phyloP scores from a whole-genome alignment of 345 rosid genomes.

The Acer campestre region DNA sequence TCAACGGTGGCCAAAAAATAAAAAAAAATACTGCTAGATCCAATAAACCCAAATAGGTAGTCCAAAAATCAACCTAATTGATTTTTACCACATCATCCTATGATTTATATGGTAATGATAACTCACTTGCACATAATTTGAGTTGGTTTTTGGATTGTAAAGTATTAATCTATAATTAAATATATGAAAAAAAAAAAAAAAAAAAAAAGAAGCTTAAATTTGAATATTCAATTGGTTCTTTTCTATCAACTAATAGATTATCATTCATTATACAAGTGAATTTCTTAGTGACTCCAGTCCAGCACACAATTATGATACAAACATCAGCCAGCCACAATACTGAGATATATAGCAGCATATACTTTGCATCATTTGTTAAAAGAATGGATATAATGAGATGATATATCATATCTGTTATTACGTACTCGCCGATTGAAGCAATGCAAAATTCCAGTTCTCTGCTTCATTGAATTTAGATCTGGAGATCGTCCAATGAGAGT shows the following conservation, averaged over 20 bases:
- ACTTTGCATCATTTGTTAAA: neutral
- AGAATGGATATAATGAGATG: neutral
- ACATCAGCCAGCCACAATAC: neutral
- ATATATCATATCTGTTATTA: neutral
- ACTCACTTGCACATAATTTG: too few relatives aligned
- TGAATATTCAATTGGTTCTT: neutral
- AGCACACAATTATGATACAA: neutral
- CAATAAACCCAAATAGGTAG: too few relatives aligned
- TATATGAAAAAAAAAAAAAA: neutral
- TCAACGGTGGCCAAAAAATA: too few relatives aligned
- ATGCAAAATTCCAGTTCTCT: neutral
- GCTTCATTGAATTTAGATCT: conserved; percentile 38
- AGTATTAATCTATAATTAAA: neutral
- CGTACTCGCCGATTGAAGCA: neutral
- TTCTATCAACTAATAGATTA: neutral
- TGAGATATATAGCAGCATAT: neutral
- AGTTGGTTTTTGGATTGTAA: too few relatives aligned
- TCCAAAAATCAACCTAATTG: too few relatives aligned
- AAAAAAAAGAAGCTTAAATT: neutral
- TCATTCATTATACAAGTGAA: neutral
- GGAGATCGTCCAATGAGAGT: conserved; percentile 83
- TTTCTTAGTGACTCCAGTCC: neutral
- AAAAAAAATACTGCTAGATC: too few relatives aligned
- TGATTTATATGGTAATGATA: too few relatives aligned
- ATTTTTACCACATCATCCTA: too few relatives aligned